Evolutionary conservation across 2,329 filamentous ascomycete species (phyloP), one percentile per base, ranked within the genome.

Genomic region (Dothideomycetes sp.): DNA sequence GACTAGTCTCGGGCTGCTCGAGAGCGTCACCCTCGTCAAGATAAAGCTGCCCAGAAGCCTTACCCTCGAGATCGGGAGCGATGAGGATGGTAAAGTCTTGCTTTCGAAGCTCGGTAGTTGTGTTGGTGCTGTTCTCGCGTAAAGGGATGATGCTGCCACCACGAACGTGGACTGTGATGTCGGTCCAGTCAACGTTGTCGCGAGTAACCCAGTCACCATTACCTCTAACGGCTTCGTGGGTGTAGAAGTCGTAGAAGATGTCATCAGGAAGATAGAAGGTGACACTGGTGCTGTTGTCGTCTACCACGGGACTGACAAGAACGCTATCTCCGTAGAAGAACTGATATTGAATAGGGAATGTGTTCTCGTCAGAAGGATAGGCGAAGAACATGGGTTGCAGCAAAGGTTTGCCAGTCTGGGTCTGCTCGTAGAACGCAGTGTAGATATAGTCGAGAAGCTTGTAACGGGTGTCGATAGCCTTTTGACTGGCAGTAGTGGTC

Each of bases 391-490:
- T 60, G 0, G 84, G 83, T 50, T 76, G 77, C 41, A 86, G 64
- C 47, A 78, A 65, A 0, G 84, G 82, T 2, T 69, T 71, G 23
- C 84, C 84, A 30, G 72, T 70, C 13, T 65, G 53, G 20, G 68
- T 71, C 56, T 84, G 74, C 43, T 64, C 61, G 54, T 78, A 67
- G 50, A 86, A 67, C 1, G 78, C 75, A 1, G 83, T 87, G 66
- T 89, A 88, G 45, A 84, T 69, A 62, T 88, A 88, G 53, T 87
- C 83, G 10, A 88, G 67, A n/a, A 88, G 67, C 22, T 74, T 70
- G 63, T 88, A 88, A n/a, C 84, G 73, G 33, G 78, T 77, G 20
- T 72, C 71, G 51, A 88, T 85, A 13, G 78, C 80, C 44, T 75
- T 79, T 41, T 71, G 72, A 0, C 81, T 81, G 0, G 80, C 78